These are phyloP conservation scores for Parastagonospora avenae DNA, from an alignment of 2,329 filamentous ascomycete species.

Conservation along the genomic window DNA sequence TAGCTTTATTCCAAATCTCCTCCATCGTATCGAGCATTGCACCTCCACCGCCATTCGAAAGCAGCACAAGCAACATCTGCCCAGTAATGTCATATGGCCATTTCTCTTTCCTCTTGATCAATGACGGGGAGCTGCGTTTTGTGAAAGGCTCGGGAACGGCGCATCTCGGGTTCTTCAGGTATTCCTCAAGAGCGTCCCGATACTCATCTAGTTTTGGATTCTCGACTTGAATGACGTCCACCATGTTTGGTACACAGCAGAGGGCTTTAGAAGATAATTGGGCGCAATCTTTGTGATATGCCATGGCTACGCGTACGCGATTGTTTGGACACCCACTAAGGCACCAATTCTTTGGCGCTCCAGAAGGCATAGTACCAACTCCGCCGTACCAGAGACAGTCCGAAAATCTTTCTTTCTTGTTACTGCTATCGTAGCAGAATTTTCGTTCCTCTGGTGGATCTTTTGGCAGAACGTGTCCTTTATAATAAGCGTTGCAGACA, in stretches of 20 bases:
- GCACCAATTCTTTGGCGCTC: constrained; percentile 7
- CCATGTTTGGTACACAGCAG: constrained; percentile 10
- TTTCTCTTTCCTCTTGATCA: constrained; percentile 1
- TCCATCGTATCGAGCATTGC: constrained; percentile 1
- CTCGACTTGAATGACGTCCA: constrained; percentile 4
- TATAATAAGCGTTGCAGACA: constrained; percentile 6
- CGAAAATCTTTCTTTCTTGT: constrained; percentile 3
- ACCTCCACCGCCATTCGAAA: background rate
- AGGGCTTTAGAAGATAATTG: constrained; percentile 2
- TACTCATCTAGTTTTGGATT: constrained; percentile 10
- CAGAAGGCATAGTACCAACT: constrained; percentile 2
- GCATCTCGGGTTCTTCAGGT: constrained; percentile 5
- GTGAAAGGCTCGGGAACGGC: constrained; percentile 1
- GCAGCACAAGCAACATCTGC: background rate
- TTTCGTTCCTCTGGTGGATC: constrained; percentile 6
- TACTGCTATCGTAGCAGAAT: constrained; percentile 8
- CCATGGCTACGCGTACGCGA: constrained; percentile 5
- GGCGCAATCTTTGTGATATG: constrained; percentile 5
- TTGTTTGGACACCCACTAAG: constrained; percentile 8
- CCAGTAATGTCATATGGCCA: constrained; percentile 2
- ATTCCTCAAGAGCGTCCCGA: constrained; percentile 4
- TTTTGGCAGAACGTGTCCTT: constrained; percentile 3
- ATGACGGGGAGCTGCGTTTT: background rate
- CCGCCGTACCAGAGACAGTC: constrained; percentile 8
- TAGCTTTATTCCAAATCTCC: constrained; percentile 4